Percentiles rank a stretch among this genome's conserved stretches.
Conservation (phyloP, 306 rosid genomes). For the Corylus americana region DNA sequence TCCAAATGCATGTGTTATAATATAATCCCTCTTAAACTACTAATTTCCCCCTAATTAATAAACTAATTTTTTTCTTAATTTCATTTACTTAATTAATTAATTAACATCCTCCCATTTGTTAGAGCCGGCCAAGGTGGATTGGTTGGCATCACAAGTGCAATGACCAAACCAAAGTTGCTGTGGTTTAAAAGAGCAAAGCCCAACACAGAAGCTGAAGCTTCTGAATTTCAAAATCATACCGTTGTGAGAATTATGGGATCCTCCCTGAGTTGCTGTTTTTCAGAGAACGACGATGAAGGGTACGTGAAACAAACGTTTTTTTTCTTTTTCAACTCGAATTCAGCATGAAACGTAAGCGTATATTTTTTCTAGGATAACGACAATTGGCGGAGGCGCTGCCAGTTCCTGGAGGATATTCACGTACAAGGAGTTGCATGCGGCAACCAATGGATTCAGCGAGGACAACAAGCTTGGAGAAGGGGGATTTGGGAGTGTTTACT, state of each 20-base stretch:
- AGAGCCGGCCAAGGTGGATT: conserved; percentile 80
- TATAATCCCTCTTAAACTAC: background rate
- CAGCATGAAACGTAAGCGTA: background rate
- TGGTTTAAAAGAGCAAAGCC: conserved; percentile 36
- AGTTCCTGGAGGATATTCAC: conserved; percentile 80
- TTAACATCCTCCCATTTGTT: background rate
- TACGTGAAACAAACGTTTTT: conserved; percentile 23
- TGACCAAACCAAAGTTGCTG: background rate
- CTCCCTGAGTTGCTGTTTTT: background rate
- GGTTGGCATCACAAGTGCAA: conserved; percentile 41
- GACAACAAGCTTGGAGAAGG: conserved; percentile 87
- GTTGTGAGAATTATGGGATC: conserved; percentile 53
- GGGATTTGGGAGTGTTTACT: conserved; percentile 83
- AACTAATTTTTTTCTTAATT: background rate
- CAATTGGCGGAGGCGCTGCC: conserved; percentile 29
- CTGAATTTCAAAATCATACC: conserved; percentile 7
- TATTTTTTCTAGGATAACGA: background rate
- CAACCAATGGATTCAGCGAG: conserved; percentile 80
- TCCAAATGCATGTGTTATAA: background rate
- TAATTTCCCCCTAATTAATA: background rate
- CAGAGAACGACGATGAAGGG: conserved; percentile 69
- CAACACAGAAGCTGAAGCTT: conserved; percentile 20
- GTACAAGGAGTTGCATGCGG: conserved; percentile 77
- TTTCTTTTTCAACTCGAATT: background rate
- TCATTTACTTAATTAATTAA: background rate